Evolutionary conservation across 2,329 filamentous ascomycete genomes (phyloP).

Genomic region (Colletotrichum tanaceti): DNA sequence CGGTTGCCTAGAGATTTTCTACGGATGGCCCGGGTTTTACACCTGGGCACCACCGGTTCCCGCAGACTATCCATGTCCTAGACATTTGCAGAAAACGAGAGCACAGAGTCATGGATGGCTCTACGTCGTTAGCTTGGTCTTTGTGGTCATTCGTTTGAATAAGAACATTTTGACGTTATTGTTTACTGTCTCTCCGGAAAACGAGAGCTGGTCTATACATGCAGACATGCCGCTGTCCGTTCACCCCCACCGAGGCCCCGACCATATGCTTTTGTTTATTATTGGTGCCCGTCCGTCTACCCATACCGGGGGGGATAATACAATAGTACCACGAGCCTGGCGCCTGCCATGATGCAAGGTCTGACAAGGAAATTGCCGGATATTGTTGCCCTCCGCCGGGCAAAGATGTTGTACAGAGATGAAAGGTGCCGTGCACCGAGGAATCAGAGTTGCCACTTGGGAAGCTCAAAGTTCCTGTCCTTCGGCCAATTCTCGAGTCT

Average conservation of each 20-base stretch:
- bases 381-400: constrained; percentile 2
- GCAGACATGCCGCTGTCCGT: constrained; percentile 3
- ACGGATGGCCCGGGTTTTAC: too few relatives aligned
- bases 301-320: constrained; percentile 18
- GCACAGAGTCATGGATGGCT: neutral
- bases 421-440: neutral
- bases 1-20: neutral
- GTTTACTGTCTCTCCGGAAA: constrained; percentile 22
- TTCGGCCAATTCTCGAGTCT: constrained; percentile 57
- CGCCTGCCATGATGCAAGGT: constrained; percentile 11
- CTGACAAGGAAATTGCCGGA: neutral
- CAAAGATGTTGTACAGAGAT: constrained; percentile 23
- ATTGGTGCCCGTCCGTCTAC: constrained; percentile 27
- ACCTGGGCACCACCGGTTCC: too few relatives aligned
- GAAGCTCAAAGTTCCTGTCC: constrained; percentile 55
- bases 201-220: constrained; percentile 23
- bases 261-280: constrained; percentile 30
- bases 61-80: neutral
- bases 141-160: neutral
- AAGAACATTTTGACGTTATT: constrained; percentile 20
- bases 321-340: constrained; percentile 24
- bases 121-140: too few relatives aligned
- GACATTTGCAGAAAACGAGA: neutral
- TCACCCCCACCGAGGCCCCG: neutral
- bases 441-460: constrained; percentile 54